Conservation (phyloP, 768 basidiomycete genomes). For the Leccinum subgranulosum region DNA sequence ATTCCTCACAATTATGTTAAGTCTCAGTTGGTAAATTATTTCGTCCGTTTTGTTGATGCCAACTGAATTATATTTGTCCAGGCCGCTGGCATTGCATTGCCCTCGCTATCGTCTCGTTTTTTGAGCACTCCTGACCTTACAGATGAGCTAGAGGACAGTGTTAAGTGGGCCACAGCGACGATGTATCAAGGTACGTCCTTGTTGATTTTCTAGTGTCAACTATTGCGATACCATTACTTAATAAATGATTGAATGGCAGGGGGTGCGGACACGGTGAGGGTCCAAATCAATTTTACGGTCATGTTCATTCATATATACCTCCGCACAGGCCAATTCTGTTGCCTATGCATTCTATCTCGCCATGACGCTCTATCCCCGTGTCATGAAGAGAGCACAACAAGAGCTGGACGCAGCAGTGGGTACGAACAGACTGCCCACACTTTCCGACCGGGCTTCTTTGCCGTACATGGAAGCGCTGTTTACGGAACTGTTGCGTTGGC, state of each 20-base stretch:
- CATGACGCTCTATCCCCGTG: slow-evolving; percentile 27
- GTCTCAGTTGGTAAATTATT: slow-evolving; percentile 15
- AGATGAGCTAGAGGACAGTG: slow-evolving; percentile 12
- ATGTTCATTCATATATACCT: not conserved
- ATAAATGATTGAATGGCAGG: slow-evolving; percentile 1
- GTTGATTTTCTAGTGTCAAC: not conserved
- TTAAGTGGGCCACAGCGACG: slow-evolving; percentile 18
- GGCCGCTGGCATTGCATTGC: slow-evolving; percentile 13
- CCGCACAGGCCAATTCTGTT: slow-evolving; percentile 10
- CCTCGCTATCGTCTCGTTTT: slow-evolving; percentile 13
- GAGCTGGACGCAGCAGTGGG: slow-evolving; percentile 29
- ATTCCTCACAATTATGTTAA: slow-evolving; percentile 11
- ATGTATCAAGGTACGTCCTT: slow-evolving; percentile 11
- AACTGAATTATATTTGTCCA: not conserved
- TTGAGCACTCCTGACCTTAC: slow-evolving; percentile 9
- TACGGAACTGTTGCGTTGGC: slow-evolving; percentile 26
- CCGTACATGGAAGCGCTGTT: slow-evolving; percentile 29
- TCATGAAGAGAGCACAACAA: slow-evolving; percentile 24
- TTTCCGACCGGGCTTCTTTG: slow-evolving; percentile 21
- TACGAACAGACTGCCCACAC: slow-evolving; percentile 17
- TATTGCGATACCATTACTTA: too few species aligned
- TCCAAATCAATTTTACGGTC: too few species aligned
- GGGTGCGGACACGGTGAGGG: slow-evolving; percentile 22
- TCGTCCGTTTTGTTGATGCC: not conserved
- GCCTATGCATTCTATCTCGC: slow-evolving; percentile 21